These are phyloP conservation scores for Dittrichia graveolens DNA, from an alignment of 129 eudicot genomes.

Conservation along the genomic window DNA sequence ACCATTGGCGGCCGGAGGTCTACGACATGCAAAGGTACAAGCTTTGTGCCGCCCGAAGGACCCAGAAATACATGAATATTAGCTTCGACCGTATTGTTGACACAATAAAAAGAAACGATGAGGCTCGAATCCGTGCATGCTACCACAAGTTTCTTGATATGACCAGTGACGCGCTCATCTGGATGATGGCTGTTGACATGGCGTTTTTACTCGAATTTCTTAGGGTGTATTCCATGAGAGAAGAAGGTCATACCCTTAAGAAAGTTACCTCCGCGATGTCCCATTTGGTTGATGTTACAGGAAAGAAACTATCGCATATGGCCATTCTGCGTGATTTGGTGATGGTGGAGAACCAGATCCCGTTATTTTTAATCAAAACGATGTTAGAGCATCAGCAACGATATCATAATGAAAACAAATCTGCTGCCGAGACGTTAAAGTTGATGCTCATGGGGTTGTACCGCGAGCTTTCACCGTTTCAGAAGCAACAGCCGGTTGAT, in stretches of 20 bases:
- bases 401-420: neutral
- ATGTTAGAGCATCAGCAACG: conserved; percentile 42
- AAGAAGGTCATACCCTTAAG: conserved; percentile 13
- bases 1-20: conserved; percentile 47
- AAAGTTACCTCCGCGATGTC: conserved; percentile 45
- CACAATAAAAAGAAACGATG: conserved; percentile 22
- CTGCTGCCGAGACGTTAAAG: conserved; percentile 35
- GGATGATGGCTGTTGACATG: conserved; percentile 70
- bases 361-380: conserved; percentile 47
- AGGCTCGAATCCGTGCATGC: conserved; percentile 46
- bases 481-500: conserved; percentile 22
- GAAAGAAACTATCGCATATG: conserved; percentile 50
- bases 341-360: conserved; percentile 79
- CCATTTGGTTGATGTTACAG: conserved; percentile 45
- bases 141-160: conserved; percentile 56
- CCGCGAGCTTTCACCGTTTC: conserved; percentile 55
- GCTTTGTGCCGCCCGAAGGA: conserved; percentile 43
- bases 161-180: conserved; percentile 48
- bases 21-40: conserved; percentile 40
- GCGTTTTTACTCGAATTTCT: conserved; percentile 57
- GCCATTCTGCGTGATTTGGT: conserved; percentile 61
- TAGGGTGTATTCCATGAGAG: conserved; percentile 37
- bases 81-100: conserved; percentile 43
- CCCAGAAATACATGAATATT: conserved; percentile 17
- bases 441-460: conserved; percentile 46